Conservation (phyloP, 2,329 filamentous ascomycete genomes). For the Fusarium sublunatum region DNA sequence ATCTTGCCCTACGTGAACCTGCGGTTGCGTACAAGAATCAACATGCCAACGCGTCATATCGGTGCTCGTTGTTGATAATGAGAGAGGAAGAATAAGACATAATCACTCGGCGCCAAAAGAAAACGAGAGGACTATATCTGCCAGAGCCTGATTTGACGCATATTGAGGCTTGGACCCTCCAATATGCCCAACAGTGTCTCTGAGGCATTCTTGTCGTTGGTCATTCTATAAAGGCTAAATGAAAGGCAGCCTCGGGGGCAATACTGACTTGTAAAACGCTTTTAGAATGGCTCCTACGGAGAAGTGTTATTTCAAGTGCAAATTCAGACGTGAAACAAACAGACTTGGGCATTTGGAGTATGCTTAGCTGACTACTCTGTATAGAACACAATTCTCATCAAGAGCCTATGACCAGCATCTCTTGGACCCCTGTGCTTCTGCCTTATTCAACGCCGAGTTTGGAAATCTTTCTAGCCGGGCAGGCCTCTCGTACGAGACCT, state of each 20-base stretch:
- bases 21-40: not conserved
- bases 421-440: not conserved
- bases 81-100: not conserved
- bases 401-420: no score
- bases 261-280: not conserved
- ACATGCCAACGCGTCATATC: not conserved
- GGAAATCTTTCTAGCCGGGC: not conserved
- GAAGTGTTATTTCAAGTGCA: not conserved
- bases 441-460: not conserved
- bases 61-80: not conserved
- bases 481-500: slow-evolving; percentile 8
- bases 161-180: not conserved
- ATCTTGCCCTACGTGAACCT: not conserved
- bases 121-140: not conserved
- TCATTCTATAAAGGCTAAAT: not conserved
- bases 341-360: not conserved
- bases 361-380: not conserved
- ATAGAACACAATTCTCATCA: no score
- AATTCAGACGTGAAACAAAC: not conserved
- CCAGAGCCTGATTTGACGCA: not conserved
- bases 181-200: not conserved
- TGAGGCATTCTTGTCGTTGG: not conserved
- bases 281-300: no score
- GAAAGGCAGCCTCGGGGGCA: not conserved
- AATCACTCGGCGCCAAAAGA: not conserved